These are phyloP conservation scores for Xylariaceae sp. DNA, from an alignment of 2,329 filamentous ascomycete species.

Conservation along the genomic window DNA sequence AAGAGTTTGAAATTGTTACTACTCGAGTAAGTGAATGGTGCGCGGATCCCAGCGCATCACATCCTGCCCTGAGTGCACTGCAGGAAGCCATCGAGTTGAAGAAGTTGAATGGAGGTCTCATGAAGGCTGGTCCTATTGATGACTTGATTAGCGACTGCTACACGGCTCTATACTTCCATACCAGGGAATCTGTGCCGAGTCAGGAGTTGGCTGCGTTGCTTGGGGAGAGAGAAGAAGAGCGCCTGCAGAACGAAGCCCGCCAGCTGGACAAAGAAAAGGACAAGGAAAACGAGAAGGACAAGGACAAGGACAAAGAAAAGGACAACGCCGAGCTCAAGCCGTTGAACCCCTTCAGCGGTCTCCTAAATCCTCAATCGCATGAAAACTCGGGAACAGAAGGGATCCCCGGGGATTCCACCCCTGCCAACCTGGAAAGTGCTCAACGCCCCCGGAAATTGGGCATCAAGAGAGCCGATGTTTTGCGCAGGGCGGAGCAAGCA, in stretches of 20 bases:
- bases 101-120: slow-evolving; percentile 76
- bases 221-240: slow-evolving; percentile 41
- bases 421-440: slow-evolving; percentile 35
- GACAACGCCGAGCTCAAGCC: slow-evolving; percentile 34
- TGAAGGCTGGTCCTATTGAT: slow-evolving; percentile 81
- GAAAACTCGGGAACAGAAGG: slow-evolving; percentile 35
- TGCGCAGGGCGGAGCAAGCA: slow-evolving; percentile 58
- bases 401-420: slow-evolving; percentile 30
- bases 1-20: slow-evolving; percentile 54
- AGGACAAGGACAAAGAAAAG: background rate
- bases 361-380: slow-evolving; percentile 40
- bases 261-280: slow-evolving; percentile 23
- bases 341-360: slow-evolving; percentile 36
- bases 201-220: slow-evolving; percentile 43
- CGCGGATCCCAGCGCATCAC: slow-evolving; percentile 34
- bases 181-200: slow-evolving; percentile 55
- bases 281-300: no score
- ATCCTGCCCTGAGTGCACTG: slow-evolving; percentile 48
- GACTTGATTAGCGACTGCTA: slow-evolving; percentile 93
- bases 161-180: slow-evolving; percentile 64
- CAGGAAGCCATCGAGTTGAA: slow-evolving; percentile 56
- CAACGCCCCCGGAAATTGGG: slow-evolving; percentile 40
- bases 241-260: slow-evolving; percentile 31
- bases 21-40: slow-evolving; percentile 54
- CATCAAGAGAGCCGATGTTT: slow-evolving; percentile 51